These are phyloP conservation scores for Paraphaeosphaeria sporulosa DNA, from an alignment of 2,329 filamentous ascomycete genomes.

Conservation along the genomic window DNA sequence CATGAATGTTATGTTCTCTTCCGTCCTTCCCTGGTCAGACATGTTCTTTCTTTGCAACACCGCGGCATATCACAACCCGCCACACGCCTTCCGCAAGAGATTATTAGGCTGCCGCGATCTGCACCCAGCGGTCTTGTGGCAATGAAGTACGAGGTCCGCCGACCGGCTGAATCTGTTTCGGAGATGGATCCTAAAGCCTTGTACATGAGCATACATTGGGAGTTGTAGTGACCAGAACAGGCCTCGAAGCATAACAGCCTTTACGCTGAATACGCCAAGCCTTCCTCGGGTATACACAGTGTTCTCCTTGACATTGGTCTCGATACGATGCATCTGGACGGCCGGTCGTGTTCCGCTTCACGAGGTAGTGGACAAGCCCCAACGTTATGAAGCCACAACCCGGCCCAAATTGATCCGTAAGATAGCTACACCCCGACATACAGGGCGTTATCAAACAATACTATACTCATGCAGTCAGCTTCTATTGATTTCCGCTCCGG, in stretches of 20 bases:
- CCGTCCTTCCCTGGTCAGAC: constrained; percentile 21
- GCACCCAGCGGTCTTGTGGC: constrained; percentile 13
- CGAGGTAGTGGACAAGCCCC: constrained; percentile 15
- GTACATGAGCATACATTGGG: constrained; percentile 18
- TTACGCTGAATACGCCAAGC: constrained; percentile 23
- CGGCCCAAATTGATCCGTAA: constrained; percentile 11
- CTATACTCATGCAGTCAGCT: constrained; percentile 13
- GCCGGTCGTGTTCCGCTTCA: constrained; percentile 15
- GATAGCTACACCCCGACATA: constrained; percentile 2
- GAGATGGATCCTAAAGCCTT: constrained; percentile 21
- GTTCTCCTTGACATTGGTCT: constrained; percentile 19
- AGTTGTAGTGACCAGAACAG: constrained; percentile 8
- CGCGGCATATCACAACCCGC: constrained; percentile 21
- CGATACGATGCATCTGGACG: constrained; percentile 18
- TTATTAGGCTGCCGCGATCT: constrained; percentile 20
- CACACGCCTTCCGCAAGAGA: constrained; percentile 20
- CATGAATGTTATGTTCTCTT: constrained; percentile 21
- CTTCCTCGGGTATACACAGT: constrained; percentile 23
- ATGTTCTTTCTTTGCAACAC: constrained; percentile 22
- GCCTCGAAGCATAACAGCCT: constrained; percentile 5
- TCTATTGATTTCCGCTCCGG: constrained; percentile 16
- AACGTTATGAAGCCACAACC: constrained; percentile 20
- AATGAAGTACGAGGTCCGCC: constrained; percentile 19
- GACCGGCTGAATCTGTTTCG: constrained; percentile 30
- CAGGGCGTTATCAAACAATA: constrained; percentile 7